Evolutionary conservation across 352 stramenopile species (phyloP).

Genomic region (Pythium grandisporangium): DNA sequence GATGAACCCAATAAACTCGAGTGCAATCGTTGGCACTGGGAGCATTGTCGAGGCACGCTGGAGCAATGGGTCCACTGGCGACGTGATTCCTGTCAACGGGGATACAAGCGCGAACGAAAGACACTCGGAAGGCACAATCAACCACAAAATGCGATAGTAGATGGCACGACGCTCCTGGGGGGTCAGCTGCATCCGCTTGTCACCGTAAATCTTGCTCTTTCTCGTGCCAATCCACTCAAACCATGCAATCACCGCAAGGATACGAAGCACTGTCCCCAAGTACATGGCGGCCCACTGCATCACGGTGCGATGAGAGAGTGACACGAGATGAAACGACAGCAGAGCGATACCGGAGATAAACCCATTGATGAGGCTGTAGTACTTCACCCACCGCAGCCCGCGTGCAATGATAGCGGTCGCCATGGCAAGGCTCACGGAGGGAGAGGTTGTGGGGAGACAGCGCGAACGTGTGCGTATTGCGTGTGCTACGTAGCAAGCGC

Average conservation of each 20-base stretch:
- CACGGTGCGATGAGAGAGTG: background rate
- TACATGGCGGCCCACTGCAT: slow-evolving; percentile 26
- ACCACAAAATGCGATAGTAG: slow-evolving; percentile 48
- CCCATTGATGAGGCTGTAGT: slow-evolving; percentile 73
- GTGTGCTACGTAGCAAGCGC: too few relatives aligned
- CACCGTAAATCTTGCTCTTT: slow-evolving; percentile 54
- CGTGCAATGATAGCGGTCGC: slow-evolving; percentile 7
- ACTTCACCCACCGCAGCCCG: slow-evolving; percentile 52
- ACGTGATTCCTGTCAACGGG: background rate
- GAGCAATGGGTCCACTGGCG: too few relatives aligned
- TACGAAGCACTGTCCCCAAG: slow-evolving; percentile 29
- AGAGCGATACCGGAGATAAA: slow-evolving; percentile 62
- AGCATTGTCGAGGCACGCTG: too few relatives aligned
- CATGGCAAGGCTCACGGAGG: too few relatives aligned
- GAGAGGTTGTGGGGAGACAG: too few relatives aligned
- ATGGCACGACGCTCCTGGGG: slow-evolving; percentile 26
- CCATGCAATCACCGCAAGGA: slow-evolving; percentile 54
- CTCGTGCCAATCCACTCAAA: slow-evolving; percentile 76
- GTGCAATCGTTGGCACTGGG: slow-evolving; percentile 11
- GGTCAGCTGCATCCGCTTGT: slow-evolving; percentile 44
- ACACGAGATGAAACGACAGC: slow-evolving; percentile 16
- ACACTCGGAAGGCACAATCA: slow-evolving; percentile 67
- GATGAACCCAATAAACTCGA: slow-evolving; percentile 55
- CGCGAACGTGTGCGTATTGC: too few relatives aligned
- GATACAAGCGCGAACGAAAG: slow-evolving; percentile 26